These are phyloP conservation scores for Didymosphaeria variabile DNA, from an alignment of 2,329 filamentous ascomycete species.

Conservation along the genomic window DNA sequence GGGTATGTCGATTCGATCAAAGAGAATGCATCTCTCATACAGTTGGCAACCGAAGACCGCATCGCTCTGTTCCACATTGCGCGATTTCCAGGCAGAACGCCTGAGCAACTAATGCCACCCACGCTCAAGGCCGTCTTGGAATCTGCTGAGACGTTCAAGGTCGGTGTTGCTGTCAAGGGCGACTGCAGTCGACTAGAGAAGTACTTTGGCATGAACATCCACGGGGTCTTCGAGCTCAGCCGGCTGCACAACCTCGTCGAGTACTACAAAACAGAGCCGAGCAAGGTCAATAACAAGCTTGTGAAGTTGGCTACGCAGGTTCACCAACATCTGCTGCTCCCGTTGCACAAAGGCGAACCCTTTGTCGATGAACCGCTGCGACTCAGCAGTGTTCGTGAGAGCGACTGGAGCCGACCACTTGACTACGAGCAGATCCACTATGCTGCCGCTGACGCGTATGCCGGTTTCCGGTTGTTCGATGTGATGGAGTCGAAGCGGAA, in stretches of 20 bases:
- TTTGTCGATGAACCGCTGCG: constrained; percentile 26
- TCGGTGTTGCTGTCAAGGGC: constrained; percentile 76
- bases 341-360: constrained; percentile 77
- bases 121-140: constrained; percentile 77
- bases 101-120: constrained; percentile 70
- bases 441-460: constrained; percentile 85
- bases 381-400: constrained; percentile 66
- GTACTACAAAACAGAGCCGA: constrained; percentile 62
- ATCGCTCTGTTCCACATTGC: constrained; percentile 86
- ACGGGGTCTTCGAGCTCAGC: constrained; percentile 81
- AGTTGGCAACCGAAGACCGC: constrained; percentile 78
- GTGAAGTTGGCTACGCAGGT: constrained; percentile 76
- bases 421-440: constrained; percentile 73
- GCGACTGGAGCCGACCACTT: constrained; percentile 76
- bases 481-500: constrained; percentile 74
- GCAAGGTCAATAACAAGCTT: constrained; percentile 61
- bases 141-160: constrained; percentile 73
- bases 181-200: constrained; percentile 71
- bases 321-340: constrained; percentile 74
- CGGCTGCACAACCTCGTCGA: constrained; percentile 81
- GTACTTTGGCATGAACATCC: constrained; percentile 67
- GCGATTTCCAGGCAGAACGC: constrained; percentile 44
- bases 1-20: constrained; percentile 64
- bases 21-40: constrained; percentile 84
- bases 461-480: constrained; percentile 78